phyloP scores from a whole-genome alignment of 805 yeast genomes.

The Yamadazyma phyllophila region DNA sequence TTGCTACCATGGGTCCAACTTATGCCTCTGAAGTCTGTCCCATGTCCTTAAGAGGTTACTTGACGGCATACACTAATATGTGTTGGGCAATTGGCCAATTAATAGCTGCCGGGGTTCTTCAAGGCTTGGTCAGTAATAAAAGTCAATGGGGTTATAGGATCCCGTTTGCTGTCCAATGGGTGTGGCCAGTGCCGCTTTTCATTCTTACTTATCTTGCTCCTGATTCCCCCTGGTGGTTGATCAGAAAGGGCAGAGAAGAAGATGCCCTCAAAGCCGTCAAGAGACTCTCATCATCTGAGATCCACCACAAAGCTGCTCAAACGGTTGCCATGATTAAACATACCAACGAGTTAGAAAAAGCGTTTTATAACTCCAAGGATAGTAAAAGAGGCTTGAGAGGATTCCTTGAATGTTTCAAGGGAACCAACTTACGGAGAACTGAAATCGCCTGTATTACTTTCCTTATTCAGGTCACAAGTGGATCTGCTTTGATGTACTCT shows the following conservation, averaged over 20 bases:
- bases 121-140: slow-evolving; percentile 29
- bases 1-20: slow-evolving; percentile 37
- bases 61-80: slow-evolving; percentile 37
- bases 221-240: slow-evolving; percentile 49
- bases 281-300: slow-evolving; percentile 20
- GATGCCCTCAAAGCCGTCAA: slow-evolving; percentile 33
- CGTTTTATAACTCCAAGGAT: slow-evolving; percentile 22
- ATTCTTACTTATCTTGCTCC: slow-evolving; percentile 40
- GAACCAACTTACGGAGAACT: slow-evolving; percentile 46
- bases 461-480: slow-evolving; percentile 33
- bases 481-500: slow-evolving; percentile 35
- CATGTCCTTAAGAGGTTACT: slow-evolving; percentile 37
- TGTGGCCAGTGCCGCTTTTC: slow-evolving; percentile 36
- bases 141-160: slow-evolving; percentile 34
- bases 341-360: slow-evolving; percentile 31
- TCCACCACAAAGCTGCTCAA: slow-evolving; percentile 17
- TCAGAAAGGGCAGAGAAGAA: slow-evolving; percentile 28
- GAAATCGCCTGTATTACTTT: slow-evolving; percentile 33
- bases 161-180: slow-evolving; percentile 43
- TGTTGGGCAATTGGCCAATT: slow-evolving; percentile 43
- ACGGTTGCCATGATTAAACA: slow-evolving; percentile 25
- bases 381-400: slow-evolving; percentile 22
- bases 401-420: slow-evolving; percentile 45
- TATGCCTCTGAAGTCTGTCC: slow-evolving; percentile 48
- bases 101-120: slow-evolving; percentile 40